Conservation (phyloP, 2,329 filamentous ascomycete species). For the Fusarium napiforme region DNA sequence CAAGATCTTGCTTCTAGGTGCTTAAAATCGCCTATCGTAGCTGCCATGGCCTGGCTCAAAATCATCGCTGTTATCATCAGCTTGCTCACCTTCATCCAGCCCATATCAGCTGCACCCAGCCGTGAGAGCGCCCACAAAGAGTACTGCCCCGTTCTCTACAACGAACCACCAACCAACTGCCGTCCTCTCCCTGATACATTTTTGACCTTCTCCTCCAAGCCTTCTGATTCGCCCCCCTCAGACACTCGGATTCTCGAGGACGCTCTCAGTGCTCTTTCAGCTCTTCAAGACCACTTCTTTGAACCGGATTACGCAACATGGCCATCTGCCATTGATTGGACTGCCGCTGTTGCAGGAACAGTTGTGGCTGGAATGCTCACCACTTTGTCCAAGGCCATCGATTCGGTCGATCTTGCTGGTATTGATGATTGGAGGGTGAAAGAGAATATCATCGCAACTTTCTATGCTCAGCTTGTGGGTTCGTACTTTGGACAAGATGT, state of each 20-base stretch:
- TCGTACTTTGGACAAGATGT: slow-evolving; percentile 91
- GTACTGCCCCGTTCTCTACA: slow-evolving; percentile 42
- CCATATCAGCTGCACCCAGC: slow-evolving; percentile 27
- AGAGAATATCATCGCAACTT: slow-evolving; percentile 84
- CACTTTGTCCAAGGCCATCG: slow-evolving; percentile 73
- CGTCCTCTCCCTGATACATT: slow-evolving; percentile 38
- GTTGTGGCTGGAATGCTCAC: slow-evolving; percentile 78
- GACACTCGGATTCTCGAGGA: slow-evolving; percentile 54
- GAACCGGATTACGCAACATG: slow-evolving; percentile 81
- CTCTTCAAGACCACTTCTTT: slow-evolving; percentile 84
- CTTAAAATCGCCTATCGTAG: too few species aligned
- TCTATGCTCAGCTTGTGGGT: slow-evolving; percentile 79
- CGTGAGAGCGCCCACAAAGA: slow-evolving; percentile 8
- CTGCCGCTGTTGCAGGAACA: slow-evolving; percentile 84
- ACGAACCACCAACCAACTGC: slow-evolving; percentile 29
- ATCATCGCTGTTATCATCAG: slow-evolving; percentile 18
- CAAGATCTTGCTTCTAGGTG: neutral
- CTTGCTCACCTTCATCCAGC: slow-evolving; percentile 5
- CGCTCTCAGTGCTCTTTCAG: slow-evolving; percentile 72
- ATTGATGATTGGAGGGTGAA: slow-evolving; percentile 60
- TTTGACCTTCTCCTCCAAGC: slow-evolving; percentile 26
- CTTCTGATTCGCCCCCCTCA: slow-evolving; percentile 5
- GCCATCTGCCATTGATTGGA: slow-evolving; percentile 93
- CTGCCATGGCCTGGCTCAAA: slow-evolving; percentile 32
- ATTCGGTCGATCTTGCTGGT: slow-evolving; percentile 49